phyloP scores from a whole-genome alignment of 1,284 basidiomycete genomes.

The Ganoderma leucocontextum region DNA sequence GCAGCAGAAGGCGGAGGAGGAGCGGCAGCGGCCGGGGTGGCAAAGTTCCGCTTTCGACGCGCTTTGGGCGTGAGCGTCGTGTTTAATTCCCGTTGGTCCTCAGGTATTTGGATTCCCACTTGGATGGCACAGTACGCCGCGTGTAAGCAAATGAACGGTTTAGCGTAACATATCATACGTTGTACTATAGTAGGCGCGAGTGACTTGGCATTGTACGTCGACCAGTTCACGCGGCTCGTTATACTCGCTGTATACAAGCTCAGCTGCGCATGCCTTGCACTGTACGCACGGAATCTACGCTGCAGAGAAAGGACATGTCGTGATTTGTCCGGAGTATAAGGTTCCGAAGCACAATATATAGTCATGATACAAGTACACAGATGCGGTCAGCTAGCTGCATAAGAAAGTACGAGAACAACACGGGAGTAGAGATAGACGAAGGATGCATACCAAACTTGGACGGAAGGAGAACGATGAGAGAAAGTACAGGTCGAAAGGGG shows the following conservation, averaged over 20 bases:
- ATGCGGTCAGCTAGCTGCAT: slow-evolving; percentile 8
- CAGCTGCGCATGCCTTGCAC: no score
- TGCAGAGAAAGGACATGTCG: no score
- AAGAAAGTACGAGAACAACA: neutral
- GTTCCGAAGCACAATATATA: neutral
- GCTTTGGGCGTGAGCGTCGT: neutral
- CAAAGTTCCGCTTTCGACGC: slow-evolving; percentile 57
- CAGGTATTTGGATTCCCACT: neutral
- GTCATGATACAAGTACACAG: slow-evolving; percentile 11
- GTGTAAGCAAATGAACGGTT: no score
- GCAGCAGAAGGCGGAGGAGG: slow-evolving; percentile 51
- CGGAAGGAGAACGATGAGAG: neutral
- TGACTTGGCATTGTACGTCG: no score
- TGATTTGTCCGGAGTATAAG: no score
- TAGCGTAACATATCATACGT: no score
- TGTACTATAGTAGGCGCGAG: no score
- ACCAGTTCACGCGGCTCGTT: no score
- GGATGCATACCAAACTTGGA: neutral
- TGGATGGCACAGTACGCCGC: no score
- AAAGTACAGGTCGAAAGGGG: neutral
- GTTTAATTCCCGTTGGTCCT: neutral
- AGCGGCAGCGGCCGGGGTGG: slow-evolving; percentile 56
- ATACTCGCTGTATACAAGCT: no score
- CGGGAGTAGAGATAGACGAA: neutral
- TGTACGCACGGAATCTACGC: no score